phyloP scores from a whole-genome alignment of 2,329 filamentous ascomycete species.

The Sclerotinia borealis region DNA sequence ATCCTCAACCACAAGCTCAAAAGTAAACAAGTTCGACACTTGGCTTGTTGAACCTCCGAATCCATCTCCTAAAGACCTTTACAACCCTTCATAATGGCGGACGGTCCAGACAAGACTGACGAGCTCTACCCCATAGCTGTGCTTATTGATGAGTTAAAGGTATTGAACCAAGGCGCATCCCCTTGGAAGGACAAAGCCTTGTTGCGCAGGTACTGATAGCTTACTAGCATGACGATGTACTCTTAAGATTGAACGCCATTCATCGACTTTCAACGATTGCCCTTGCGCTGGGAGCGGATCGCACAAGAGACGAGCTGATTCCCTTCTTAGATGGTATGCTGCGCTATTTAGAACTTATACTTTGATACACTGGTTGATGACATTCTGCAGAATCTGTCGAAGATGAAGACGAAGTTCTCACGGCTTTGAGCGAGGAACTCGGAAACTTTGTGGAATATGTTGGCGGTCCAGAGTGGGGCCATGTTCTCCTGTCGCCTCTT shows the following conservation, averaged over 20 bases:
- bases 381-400: conserved; percentile 79
- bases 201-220: conserved; percentile 19
- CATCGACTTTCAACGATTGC: conserved; percentile 97
- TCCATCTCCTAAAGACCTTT: conserved; percentile 26
- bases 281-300: conserved; percentile 88
- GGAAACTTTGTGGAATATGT: conserved; percentile 97
- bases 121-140: conserved; percentile 99
- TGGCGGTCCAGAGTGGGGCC: conserved; percentile 85
- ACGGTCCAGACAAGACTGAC: conserved; percentile 84
- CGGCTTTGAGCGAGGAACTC: conserved; percentile 93
- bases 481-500: conserved; percentile 91
- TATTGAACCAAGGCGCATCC: conserved; percentile 38
- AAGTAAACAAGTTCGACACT: conserved; percentile 32
- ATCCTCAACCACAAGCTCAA: conserved; percentile 15
- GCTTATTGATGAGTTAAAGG: conserved; percentile 99
- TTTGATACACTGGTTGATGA: conserved; percentile 29
- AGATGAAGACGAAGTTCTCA: conserved; percentile 97
- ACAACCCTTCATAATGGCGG: conserved; percentile 64
- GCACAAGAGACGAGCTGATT: conserved; percentile 96
- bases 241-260: conserved; percentile 96
- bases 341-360: conserved; percentile 1
- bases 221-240: conserved; percentile 88
- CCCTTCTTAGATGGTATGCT: conserved; percentile 94
- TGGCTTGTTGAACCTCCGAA: conserved; percentile 29
- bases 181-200: background rate